Evolutionary conservation across 352 stramenopile genomes (phyloP).

Genomic region (Globisporangium nodosum): DNA sequence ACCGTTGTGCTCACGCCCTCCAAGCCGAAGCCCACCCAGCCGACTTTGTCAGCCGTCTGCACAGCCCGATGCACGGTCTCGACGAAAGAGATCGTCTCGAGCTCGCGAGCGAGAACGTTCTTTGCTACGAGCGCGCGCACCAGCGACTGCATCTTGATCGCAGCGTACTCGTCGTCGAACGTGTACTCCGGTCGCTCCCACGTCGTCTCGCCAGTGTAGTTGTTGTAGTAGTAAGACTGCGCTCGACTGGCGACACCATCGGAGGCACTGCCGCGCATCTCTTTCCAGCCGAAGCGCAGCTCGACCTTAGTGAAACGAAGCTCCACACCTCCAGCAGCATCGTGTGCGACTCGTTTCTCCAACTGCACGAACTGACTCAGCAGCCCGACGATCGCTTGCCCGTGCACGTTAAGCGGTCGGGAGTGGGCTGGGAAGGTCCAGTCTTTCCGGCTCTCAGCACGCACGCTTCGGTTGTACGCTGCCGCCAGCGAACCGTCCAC

Average conservation of each 20-base stretch:
- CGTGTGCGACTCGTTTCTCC: conserved; percentile 17
- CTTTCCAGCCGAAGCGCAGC: conserved; percentile 67
- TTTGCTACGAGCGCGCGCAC: conserved; percentile 39
- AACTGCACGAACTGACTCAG: conserved; percentile 31
- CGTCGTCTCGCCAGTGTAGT: conserved; percentile 27
- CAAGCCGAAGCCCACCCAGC: conserved; percentile 65
- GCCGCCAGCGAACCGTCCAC: conserved; percentile 14
- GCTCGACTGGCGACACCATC: not conserved
- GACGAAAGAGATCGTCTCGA: conserved; percentile 44
- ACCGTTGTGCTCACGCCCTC: conserved; percentile 57
- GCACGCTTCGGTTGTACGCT: conserved; percentile 53
- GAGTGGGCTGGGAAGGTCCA: conserved; percentile 43
- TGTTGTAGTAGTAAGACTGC: conserved; percentile 47
- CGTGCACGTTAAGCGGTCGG: conserved; percentile 47
- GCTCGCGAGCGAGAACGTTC: conserved; percentile 16
- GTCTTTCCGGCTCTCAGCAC: conserved; percentile 39
- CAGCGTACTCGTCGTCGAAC: conserved; percentile 64
- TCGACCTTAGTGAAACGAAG: conserved; percentile 46
- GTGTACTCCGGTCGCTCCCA: conserved; percentile 61
- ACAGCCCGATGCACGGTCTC: conserved; percentile 22
- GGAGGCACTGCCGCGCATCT: conserved; percentile 14
- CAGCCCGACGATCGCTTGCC: conserved; percentile 34
- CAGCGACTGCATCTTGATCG: conserved; percentile 58
- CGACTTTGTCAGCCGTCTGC: conserved; percentile 16
- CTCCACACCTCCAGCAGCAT: conserved; percentile 8